These are phyloP conservation scores for Datisca glomerata DNA, from an alignment of 306 rosid genomes.

Conservation along the genomic window DNA sequence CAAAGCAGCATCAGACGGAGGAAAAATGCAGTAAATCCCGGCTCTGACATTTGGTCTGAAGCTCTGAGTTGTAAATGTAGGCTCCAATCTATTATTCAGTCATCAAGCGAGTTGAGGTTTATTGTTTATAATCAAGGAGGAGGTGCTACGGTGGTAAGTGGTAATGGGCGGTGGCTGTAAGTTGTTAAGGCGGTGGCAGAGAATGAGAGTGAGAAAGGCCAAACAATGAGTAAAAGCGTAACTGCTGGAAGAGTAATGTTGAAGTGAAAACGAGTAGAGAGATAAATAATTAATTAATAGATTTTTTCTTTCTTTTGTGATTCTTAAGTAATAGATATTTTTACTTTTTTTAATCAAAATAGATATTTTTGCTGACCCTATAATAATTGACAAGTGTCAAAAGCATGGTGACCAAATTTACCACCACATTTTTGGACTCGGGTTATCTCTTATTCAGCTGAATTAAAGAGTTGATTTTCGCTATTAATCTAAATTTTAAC, in stretches of 20 bases:
- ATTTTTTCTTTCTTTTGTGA: neutral
- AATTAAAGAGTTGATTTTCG: too few relatives aligned
- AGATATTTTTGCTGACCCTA: neutral
- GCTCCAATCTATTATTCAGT: neutral
- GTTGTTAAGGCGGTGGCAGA: slow-evolving; percentile 5
- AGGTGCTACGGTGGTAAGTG: neutral
- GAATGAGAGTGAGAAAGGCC: too few relatives aligned
- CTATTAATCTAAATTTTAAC: too few relatives aligned
- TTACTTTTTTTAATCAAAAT: neutral
- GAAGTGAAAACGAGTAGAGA: slow-evolving; percentile 3
- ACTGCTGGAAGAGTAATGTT: slow-evolving; percentile 7
- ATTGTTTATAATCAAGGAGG: neutral
- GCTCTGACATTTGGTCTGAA: slow-evolving; percentile 29
- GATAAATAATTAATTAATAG: neutral
- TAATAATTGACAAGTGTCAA: too few relatives aligned
- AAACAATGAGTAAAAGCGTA: too few relatives aligned
- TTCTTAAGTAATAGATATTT: too few relatives aligned
- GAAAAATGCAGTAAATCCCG: slow-evolving; percentile 15
- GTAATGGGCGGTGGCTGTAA: neutral
- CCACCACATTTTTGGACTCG: too few relatives aligned
- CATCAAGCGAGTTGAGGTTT: too few relatives aligned
- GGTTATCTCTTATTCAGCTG: too few relatives aligned
- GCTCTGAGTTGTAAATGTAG: slow-evolving; percentile 1
- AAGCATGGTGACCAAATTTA: too few relatives aligned
- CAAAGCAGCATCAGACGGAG: slow-evolving; percentile 14